phyloP scores from a whole-genome alignment of 495 filamentous ascomycete species.

The Daldinia childiae region DNA sequence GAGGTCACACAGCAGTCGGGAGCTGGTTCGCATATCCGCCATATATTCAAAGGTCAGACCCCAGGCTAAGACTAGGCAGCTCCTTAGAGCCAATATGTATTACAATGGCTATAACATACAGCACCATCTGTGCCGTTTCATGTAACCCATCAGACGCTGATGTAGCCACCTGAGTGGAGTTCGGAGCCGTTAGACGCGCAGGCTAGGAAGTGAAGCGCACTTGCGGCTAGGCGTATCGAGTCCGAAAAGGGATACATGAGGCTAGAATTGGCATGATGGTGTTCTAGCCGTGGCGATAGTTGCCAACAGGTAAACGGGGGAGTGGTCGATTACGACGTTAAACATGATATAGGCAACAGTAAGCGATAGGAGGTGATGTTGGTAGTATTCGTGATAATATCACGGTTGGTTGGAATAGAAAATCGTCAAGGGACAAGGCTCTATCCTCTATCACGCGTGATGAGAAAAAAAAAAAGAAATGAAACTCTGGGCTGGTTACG shows the following conservation, averaged over 20 bases:
- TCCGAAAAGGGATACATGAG: not conserved
- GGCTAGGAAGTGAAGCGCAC: not conserved
- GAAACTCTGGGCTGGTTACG: not conserved
- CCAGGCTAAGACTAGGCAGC: not conserved
- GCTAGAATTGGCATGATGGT: not conserved
- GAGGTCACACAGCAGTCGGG: not conserved
- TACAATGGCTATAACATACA: not conserved
- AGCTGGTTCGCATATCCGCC: not conserved
- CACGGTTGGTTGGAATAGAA: not conserved
- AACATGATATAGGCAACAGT: not conserved
- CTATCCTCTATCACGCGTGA: not conserved
- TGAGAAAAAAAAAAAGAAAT: not conserved
- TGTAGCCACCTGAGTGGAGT: not conserved
- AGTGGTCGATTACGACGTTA: not conserved
- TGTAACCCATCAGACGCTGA: conserved; percentile 5
- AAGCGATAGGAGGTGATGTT: not conserved
- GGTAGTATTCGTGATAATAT: not conserved
- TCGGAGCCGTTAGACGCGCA: not conserved
- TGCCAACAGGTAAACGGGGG: too few relatives aligned
- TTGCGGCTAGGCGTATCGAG: not conserved
- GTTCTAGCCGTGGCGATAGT: not conserved
- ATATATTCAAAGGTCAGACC: not conserved
- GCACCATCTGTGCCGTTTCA: conserved; percentile 18
- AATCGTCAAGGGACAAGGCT: not conserved
- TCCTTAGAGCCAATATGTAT: not conserved